Evolutionary conservation across 805 yeast species (phyloP).

Genomic region (Lachancea thermotolerans): DNA sequence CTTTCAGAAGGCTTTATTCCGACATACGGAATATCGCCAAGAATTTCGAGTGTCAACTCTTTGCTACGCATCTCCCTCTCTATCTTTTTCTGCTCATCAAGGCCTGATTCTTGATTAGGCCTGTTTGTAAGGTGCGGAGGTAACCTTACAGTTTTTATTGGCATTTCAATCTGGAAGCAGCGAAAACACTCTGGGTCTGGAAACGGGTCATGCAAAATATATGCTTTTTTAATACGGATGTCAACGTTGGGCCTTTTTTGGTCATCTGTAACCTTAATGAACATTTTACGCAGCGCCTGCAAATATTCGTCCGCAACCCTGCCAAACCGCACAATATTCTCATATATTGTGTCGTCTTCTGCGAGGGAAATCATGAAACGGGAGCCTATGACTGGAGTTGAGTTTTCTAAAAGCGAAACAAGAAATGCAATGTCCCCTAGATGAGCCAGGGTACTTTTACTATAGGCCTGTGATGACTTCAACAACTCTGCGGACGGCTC

Average conservation of each 20-base stretch:
- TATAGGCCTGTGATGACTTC: conserved; percentile 7
- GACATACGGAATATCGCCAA: conserved; percentile 58
- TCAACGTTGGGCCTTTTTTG: conserved; percentile 39
- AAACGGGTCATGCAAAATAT: conserved; percentile 50
- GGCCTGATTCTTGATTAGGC: conserved; percentile 12
- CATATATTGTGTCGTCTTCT: conserved; percentile 9
- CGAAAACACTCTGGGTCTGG: conserved; percentile 28
- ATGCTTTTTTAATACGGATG: conserved; percentile 45
- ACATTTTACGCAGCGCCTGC: conserved; percentile 39
- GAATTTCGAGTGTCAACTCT: conserved; percentile 54
- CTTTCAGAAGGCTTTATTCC: conserved; percentile 54
- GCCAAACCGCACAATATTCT: conserved; percentile 38
- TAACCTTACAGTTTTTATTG: conserved; percentile 33
- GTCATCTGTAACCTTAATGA: conserved; percentile 35
- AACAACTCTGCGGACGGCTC: conserved; percentile 31
- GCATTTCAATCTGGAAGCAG: conserved; percentile 31
- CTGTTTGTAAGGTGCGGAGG: conserved; percentile 5
- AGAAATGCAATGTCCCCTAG: conserved; percentile 8
- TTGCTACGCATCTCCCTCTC: conserved; percentile 32
- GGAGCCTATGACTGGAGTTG: conserved; percentile 19
- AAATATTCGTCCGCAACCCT: conserved; percentile 43
- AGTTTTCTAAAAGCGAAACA: conserved; percentile 24
- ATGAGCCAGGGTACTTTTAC: background rate
- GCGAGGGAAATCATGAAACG: conserved; percentile 12
- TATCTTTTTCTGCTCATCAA: conserved; percentile 19